Base-by-base conservation (phyloP, 1,284 basidiomycete genomes). In the Cystobasidiaceae sp. region DNA sequence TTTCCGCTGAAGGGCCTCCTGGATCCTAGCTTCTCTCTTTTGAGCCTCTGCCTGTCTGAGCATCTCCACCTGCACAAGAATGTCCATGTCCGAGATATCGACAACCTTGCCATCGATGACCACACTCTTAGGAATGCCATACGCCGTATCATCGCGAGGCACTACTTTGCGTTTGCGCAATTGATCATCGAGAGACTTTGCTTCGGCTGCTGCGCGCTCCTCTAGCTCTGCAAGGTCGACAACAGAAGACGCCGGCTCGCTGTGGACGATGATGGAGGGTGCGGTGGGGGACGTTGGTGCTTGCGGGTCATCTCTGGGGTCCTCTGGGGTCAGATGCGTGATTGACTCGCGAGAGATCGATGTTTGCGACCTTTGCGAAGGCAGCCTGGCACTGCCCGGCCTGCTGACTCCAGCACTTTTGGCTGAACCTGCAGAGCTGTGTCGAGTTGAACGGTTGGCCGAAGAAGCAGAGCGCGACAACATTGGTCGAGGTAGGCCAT, bases 1-100 rank as follows among this genome's bases (percentile, higher is more conserved):
- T 33, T 32, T 4, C 17, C n/a, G n/a, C n/a, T n/a, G n/a, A n/a
- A n/a, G n/a, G n/a, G n/a, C n/a, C n/a, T n/a, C 32, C 50, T 8
- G 13, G 4, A 30, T 1, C n/a, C 7, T 34, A 3, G 37, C 33
- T 55, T 15, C 37, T 45, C 30, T 39, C 45, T 45, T 64, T 11
- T 57, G 37, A 3, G 37, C 39, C 27, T 49, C 33, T 43, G 61
- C 51, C 13, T 21, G 41, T 13, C 61, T 27, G 1, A 64, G 39
- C 61, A 64, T 64, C 25, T 64, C 61, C 5, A 64, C 52, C 23
- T 64, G 61, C n/a, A 46, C 61, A 2, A 64, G 32, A 4, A 64
- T 64, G 17, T 44, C 52, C 51, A 64, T 55, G 17, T 37, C 41
- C 9, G 61, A 46, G 23, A 64, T 64, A 33, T 64, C 61, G n/a